Evolutionary conservation across 306 rosid species (phyloP).

Genomic region (Ormosia emarginata): DNA sequence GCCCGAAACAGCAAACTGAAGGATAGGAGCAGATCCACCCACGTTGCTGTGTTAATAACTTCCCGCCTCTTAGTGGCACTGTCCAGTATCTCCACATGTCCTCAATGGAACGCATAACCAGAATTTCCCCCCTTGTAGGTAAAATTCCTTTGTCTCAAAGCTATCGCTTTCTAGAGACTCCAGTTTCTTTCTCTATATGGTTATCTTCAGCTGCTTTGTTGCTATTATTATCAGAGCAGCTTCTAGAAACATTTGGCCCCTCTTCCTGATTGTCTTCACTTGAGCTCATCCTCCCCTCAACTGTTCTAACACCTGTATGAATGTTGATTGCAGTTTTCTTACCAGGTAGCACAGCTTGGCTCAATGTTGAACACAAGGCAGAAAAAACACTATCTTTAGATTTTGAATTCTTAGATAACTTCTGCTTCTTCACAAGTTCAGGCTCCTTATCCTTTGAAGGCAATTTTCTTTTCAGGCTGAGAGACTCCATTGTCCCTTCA

Average conservation of each 20-base stretch:
- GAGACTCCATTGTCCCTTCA: constrained; percentile 73
- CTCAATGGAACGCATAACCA: constrained; percentile 36
- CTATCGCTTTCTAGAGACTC: constrained; percentile 42
- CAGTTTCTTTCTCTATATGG: constrained; percentile 52
- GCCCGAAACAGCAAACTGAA: constrained; percentile 37
- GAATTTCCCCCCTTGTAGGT: constrained; percentile 32
- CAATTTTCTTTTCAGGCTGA: constrained; percentile 66
- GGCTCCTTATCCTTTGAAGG: constrained; percentile 63
- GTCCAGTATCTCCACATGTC: constrained; percentile 53
- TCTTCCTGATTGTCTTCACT: constrained; percentile 41
- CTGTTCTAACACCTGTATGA: constrained; percentile 27
- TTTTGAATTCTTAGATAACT: constrained; percentile 54
- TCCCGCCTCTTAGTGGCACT: constrained; percentile 38
- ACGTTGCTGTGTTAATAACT: constrained; percentile 35
- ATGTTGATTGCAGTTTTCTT: constrained; percentile 46
- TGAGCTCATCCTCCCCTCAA: constrained; percentile 45
- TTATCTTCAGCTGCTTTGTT: constrained; percentile 40
- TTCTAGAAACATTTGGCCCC: constrained; percentile 36
- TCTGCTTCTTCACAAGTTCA: constrained; percentile 65
- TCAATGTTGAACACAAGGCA: constrained; percentile 69
- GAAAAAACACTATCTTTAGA: constrained; percentile 72
- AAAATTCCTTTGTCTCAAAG: constrained; percentile 25
- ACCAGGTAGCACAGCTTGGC: constrained; percentile 72
- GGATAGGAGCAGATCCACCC: constrained; percentile 34
- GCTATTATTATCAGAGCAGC: constrained; percentile 41